Evolutionary conservation across 2,329 filamentous ascomycete species (phyloP).

Genomic region (Paecilomyces variotii): DNA sequence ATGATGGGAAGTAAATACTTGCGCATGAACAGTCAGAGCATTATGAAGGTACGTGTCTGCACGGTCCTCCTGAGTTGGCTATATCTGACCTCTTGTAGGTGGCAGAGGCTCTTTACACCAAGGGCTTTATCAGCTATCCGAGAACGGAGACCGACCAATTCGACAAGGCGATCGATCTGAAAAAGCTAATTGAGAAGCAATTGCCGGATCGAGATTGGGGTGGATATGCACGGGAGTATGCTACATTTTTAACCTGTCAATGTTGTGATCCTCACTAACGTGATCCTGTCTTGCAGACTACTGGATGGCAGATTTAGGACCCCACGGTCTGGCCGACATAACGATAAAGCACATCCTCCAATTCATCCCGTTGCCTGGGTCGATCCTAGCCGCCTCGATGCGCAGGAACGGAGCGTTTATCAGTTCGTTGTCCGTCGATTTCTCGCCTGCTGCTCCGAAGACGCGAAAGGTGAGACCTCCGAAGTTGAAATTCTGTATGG

Average conservation of each 20-base stretch:
- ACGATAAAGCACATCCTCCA: constrained; percentile 94
- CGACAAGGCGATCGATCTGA: constrained; percentile 79
- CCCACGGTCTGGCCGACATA: constrained; percentile 75
- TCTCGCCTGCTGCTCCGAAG: constrained; percentile 89
- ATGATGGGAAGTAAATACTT: constrained; percentile 88
- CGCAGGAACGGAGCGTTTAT: constrained; percentile 68
- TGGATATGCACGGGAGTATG: constrained; percentile 59
- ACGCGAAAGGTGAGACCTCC: constrained; percentile 78
- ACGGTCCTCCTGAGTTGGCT: constrained; percentile 1
- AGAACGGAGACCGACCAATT: constrained; percentile 96
- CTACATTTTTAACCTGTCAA: background rate
- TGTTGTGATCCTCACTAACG: constrained; percentile 1
- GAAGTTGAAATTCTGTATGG: constrained; percentile 81
- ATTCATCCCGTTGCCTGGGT: constrained; percentile 94
- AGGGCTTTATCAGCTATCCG: constrained; percentile 94
- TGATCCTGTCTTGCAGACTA: constrained; percentile 37
- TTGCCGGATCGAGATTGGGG: constrained; percentile 71
- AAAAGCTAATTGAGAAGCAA: constrained; percentile 74
- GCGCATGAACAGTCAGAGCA: constrained; percentile 80
- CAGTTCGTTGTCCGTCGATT: constrained; percentile 90
- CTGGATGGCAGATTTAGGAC: constrained; percentile 69
- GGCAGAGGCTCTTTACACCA: constrained; percentile 83
- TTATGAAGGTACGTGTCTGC: constrained; percentile 61
- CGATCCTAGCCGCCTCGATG: constrained; percentile 51
- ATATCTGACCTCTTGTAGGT: constrained; percentile 25